Evolutionary conservation across 1,284 basidiomycete genomes (phyloP), one percentile per base, ranked within the genome.

Genomic region (Taiwanofungus camphoratus): DNA sequence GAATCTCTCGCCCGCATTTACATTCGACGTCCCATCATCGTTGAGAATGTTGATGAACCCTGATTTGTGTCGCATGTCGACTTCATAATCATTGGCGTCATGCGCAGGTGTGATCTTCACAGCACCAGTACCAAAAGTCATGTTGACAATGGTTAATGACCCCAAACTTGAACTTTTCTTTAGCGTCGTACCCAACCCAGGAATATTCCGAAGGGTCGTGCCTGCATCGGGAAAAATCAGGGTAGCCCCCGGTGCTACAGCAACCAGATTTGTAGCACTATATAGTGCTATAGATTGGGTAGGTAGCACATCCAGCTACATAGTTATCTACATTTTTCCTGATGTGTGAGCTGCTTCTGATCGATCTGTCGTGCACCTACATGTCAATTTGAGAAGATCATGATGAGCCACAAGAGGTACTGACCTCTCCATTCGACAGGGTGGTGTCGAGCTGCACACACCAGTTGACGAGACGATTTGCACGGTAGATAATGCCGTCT

Each of bases 91-190:
- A 59, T 94, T 94, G 34, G 82, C 85, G 63, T 96, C 94, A 61
- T 97, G 93, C 0, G 93, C 94, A 19, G 93, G 93, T 0, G 94
- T 97, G 60, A 97, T 96, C 71, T 97, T 97, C 46, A 97, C 94
- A 7, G 93, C 93, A 65, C 94, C 94, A 21, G 94, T 97, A 41
- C 94, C 94, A 53, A 96, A 96, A 33, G 79, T 77, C 82, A 91
- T 94, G 63, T 96, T 92, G 52, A 95, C 92, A 33, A 90, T 8
- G 90, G n/a, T n/a, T 89, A 55, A 97, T 86, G 40, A 91, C 91
- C 61, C 94, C 93, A 59, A 97, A 97, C 63, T 96, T 92, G 60
- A 96, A 91, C 55, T 82, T 83, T 61, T 97, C 93, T 59, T 92
- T 94, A 21, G 69, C 56, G 51, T 91, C 89, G 61, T 97, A 97